Conservation (phyloP, 768 basidiomycete genomes). For the Naganishia kalamii region DNA sequence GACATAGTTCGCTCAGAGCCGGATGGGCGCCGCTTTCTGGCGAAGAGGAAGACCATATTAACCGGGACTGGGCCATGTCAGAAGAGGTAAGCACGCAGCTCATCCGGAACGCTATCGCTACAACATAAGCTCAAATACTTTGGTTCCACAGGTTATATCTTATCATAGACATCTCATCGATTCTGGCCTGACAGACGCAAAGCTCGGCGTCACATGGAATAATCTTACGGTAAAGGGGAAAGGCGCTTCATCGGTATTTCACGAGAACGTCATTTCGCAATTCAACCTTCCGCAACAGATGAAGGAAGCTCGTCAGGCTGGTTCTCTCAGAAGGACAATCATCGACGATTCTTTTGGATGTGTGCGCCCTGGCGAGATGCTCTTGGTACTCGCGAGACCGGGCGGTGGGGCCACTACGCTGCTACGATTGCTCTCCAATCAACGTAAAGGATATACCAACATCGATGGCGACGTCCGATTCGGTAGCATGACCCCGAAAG, state of each 20-base stretch:
- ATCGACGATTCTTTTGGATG: constrained; percentile 55
- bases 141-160: neutral
- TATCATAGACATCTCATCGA: neutral
- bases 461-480: constrained; percentile 67
- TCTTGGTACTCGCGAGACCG: constrained; percentile 61
- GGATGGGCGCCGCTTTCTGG: neutral
- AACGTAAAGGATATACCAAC: constrained; percentile 60
- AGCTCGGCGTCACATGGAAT: constrained; percentile 11
- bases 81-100: neutral
- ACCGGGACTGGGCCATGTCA: neutral
- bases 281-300: neutral
- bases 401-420: constrained; percentile 78
- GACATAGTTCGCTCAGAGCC: neutral
- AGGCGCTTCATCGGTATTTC: neutral
- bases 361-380: constrained; percentile 60
- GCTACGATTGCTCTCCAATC: constrained; percentile 70
- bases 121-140: neutral
- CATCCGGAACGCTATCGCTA: no score
- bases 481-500: constrained; percentile 48
- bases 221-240: neutral
- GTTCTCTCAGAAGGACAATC: constrained; percentile 47
- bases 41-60: neutral
- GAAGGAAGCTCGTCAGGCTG: neutral
- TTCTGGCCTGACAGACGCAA: neutral
- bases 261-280: constrained; percentile 9